Percentiles rank a stretch among this genome's conserved stretches.
Conservation (phyloP, 202 grass and related monocot genomes). For the Schoenoplectus tabernaemontani region DNA sequence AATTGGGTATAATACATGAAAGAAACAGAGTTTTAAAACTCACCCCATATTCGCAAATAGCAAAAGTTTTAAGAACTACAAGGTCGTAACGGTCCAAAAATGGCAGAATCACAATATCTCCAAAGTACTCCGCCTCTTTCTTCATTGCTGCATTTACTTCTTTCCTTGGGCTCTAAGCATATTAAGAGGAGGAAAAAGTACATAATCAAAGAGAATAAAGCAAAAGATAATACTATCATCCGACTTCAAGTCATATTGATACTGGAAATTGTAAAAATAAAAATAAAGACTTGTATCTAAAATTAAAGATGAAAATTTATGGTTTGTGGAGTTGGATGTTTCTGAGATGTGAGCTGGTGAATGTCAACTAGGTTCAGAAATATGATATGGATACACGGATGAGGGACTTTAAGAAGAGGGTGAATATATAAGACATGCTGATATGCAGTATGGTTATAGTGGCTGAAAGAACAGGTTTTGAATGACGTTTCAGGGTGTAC, state of each 20-base stretch:
- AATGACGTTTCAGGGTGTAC: background rate
- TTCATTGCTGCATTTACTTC: slow-evolving; percentile 83
- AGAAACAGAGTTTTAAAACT: slow-evolving; percentile 18
- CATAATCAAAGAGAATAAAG: background rate
- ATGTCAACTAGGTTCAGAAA: background rate
- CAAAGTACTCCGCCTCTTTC: slow-evolving; percentile 91
- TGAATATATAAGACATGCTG: background rate
- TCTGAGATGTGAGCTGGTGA: background rate
- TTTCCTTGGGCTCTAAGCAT: slow-evolving; percentile 72
- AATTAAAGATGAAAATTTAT: background rate
- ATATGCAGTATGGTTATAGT: background rate
- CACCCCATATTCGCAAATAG: slow-evolving; percentile 87
- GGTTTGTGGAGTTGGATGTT: background rate
- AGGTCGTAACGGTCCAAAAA: slow-evolving; percentile 85
- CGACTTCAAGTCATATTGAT: background rate
- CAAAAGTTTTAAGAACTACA: slow-evolving; percentile 93
- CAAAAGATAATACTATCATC: background rate
- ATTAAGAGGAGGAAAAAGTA: background rate
- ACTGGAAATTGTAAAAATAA: background rate
- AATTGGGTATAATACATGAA: background rate
- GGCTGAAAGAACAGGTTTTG: background rate
- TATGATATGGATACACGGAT: background rate
- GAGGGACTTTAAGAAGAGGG: background rate
- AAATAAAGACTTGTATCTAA: background rate
- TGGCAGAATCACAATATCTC: slow-evolving; percentile 75